Conservation (phyloP, 768 basidiomycete genomes). For the Daedalea quercina region DNA sequence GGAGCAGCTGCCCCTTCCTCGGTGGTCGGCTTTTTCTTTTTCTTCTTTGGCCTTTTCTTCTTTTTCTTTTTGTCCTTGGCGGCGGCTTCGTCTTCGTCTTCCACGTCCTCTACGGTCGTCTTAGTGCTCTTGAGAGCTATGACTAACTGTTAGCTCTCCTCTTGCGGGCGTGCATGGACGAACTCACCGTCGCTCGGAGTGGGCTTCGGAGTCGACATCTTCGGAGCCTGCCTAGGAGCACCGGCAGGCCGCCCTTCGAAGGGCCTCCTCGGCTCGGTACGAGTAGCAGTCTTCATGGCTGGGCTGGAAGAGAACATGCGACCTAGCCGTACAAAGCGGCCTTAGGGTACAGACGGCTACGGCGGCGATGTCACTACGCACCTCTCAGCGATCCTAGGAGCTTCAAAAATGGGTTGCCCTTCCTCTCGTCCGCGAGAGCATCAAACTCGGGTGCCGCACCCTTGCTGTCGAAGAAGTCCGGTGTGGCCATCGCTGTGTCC, state of each 20-base stretch:
- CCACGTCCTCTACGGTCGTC: conserved; percentile 65
- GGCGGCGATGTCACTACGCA: too few species aligned
- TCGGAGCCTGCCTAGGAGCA: background rate
- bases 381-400: conserved; percentile 71
- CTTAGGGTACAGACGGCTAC: too few species aligned
- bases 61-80: conserved; percentile 54
- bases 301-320: conserved; percentile 53
- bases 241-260: conserved; percentile 4
- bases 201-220: background rate
- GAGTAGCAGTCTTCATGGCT: conserved; percentile 33
- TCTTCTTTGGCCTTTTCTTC: conserved; percentile 73
- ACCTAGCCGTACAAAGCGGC: conserved; percentile 27
- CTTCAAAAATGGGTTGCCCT: conserved; percentile 75
- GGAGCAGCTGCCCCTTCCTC: conserved; percentile 15
- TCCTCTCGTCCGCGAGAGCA: conserved; percentile 41
- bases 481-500: conserved; percentile 51
- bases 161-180: background rate
- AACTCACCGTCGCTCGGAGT: background rate
- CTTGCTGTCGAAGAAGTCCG: conserved; percentile 51
- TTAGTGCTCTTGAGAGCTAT: conserved; percentile 28
- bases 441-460: conserved; percentile 30
- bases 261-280: conserved; percentile 25
- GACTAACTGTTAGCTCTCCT: background rate
- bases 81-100: conserved; percentile 53
- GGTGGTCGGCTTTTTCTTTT: conserved; percentile 40